Conservation (phyloP, 164 flowering plant species). For the Santalum album region DNA sequence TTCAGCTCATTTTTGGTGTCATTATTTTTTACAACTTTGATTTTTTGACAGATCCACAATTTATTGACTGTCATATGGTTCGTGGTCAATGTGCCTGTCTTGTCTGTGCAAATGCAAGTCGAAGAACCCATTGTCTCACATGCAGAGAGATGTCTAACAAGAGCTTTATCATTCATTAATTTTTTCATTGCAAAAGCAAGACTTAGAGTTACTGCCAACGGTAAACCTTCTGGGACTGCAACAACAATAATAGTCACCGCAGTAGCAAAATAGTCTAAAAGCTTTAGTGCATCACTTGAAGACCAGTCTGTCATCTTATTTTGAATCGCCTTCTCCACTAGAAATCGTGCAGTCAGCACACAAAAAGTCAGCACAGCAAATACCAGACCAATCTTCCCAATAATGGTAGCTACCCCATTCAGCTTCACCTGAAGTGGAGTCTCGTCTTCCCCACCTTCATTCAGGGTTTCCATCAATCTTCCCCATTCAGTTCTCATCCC, state of each 20-base stretch:
- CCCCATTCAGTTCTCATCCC: slow-evolving; percentile 66
- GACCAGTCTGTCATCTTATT: slow-evolving; percentile 28
- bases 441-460: slow-evolving; percentile 43
- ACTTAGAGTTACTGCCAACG: slow-evolving; percentile 57
- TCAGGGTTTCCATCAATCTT: slow-evolving; percentile 40
- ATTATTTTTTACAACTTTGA: slow-evolving; percentile 12
- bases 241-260: slow-evolving; percentile 57
- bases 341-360: slow-evolving; percentile 29
- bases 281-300: slow-evolving; percentile 20
- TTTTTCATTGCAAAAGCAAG: slow-evolving; percentile 63
- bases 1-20: slow-evolving; percentile 7
- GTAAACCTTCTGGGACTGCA: slow-evolving; percentile 64
- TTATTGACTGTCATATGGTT: slow-evolving; percentile 43
- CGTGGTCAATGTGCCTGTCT: slow-evolving; percentile 68
- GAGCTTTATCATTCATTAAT: slow-evolving; percentile 51
- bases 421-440: slow-evolving; percentile 61
- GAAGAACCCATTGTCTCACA: slow-evolving; percentile 92
- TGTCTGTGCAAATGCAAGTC: slow-evolving; percentile 59
- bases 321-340: slow-evolving; percentile 22
- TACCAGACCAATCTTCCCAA: slow-evolving; percentile 50
- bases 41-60: slow-evolving; percentile 30
- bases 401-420: slow-evolving; percentile 54
- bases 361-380: slow-evolving; percentile 47
- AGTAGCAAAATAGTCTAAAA: slow-evolving; percentile 37
- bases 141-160: slow-evolving; percentile 55